Evolutionary conservation across 73 alveolate genomes (phyloP), one percentile per base, ranked within the genome.

Genomic region (Paramecium primaurelia): DNA sequence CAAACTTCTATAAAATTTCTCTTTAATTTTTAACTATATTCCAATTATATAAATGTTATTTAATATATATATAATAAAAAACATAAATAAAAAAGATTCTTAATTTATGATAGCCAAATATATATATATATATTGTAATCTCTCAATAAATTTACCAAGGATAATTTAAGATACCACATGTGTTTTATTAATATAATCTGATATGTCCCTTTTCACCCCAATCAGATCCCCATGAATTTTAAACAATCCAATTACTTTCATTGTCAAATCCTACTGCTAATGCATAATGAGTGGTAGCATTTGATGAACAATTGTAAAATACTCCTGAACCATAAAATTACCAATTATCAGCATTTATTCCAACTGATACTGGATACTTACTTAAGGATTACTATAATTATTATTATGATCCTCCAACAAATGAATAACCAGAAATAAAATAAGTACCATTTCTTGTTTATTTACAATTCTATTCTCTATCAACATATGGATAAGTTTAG

Each of bases 191-290:
- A 18, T 37, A 28, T 25, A 86, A 58, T 36, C 69, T 86, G 10
- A 88, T 88, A 37, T 88, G 59, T 2, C 93, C 93, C 5, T 7
- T 8, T 25, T 88, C 93, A 7, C 93, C 93, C 93, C 93, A 71
- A 4, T 20, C 18, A 7, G 58, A 11, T 25, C 90, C 88, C 89
- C 89, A 88, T 68, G 93, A 68, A 44, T 88, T 88, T 71, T 77
- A 28, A 71, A 68, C 45, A 28, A 88, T 22, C 90, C 90, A 69
- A 64, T 86, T 86, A 18, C 51, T 69, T 40, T 20, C n/a, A 2
- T 54, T 32, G 32, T 77, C 86, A 85, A 94, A 97, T 14, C 98
- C 98, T 18, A 97, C 98, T 44, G 94, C 93, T 34, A 92, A 20
- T 28, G 96, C 98, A 47, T 95, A 97, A 73, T 97, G 98, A 44